Conservation (phyloP, 352 stramenopile species). For the Pythium scleroteichum region DNA sequence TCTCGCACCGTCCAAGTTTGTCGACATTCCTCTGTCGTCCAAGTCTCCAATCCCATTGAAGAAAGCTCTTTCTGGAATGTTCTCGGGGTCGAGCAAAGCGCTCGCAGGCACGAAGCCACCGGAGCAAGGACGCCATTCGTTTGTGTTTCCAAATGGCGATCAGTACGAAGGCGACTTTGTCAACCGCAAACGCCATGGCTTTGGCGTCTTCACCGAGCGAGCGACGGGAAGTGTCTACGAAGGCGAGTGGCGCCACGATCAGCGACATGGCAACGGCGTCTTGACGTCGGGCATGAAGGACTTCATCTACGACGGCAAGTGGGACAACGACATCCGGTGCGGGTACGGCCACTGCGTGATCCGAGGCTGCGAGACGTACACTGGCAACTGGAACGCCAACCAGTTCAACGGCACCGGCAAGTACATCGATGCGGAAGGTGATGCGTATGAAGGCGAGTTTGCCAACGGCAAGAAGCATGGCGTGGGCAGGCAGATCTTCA, state of each 20-base stretch:
- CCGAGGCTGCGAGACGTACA: slow-evolving; percentile 73
- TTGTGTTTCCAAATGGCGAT: slow-evolving; percentile 68
- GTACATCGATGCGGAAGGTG: slow-evolving; percentile 80
- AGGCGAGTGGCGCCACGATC: slow-evolving; percentile 61
- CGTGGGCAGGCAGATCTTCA: slow-evolving; percentile 49
- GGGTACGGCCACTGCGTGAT: slow-evolving; percentile 81
- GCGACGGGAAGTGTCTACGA: slow-evolving; percentile 71
- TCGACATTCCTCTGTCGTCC: slow-evolving; percentile 53
- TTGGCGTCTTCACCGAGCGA: slow-evolving; percentile 63
- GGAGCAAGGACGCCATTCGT: slow-evolving; percentile 35
- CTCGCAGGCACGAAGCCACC: slow-evolving; percentile 17
- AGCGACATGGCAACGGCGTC: slow-evolving; percentile 62
- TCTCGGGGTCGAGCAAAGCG: slow-evolving; percentile 4
- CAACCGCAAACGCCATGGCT: slow-evolving; percentile 44
- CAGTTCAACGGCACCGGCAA: slow-evolving; percentile 78
- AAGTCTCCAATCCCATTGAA: slow-evolving; percentile 4
- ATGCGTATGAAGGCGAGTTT: slow-evolving; percentile 86
- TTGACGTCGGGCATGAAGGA: slow-evolving; percentile 71
- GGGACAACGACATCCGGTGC: slow-evolving; percentile 52
- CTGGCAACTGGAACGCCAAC: slow-evolving; percentile 66
- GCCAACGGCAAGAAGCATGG: slow-evolving; percentile 72
- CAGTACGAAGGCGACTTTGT: slow-evolving; percentile 73
- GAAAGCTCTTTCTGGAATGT: slow-evolving; percentile 9
- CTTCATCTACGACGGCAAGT: slow-evolving; percentile 84
- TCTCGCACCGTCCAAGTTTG: slow-evolving; percentile 49